phyloP scores from a whole-genome alignment of 75 land plant genomes.

The Sequoiadendron giganteum region DNA sequence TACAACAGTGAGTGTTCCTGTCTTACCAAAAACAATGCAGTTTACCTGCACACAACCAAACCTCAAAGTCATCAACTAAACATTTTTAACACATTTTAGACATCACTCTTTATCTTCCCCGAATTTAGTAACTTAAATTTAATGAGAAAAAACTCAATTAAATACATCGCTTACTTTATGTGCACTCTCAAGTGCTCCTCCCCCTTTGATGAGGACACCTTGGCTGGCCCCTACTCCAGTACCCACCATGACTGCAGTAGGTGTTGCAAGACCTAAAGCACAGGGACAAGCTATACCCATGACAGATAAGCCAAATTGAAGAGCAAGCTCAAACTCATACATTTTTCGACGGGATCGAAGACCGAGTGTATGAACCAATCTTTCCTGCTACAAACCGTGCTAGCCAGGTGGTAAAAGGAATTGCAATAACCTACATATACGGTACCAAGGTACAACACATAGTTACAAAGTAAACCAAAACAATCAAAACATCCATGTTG shows the following conservation, averaged over 20 bases:
- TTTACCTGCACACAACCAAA: conserved; percentile 42
- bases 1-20: conserved; percentile 90
- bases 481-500: conserved; percentile 97
- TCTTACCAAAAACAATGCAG: conserved; percentile 93
- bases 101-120: not conserved
- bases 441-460: not conserved
- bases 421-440: conserved; percentile 64
- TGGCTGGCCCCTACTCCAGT: conserved; percentile 93
- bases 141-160: not conserved
- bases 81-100: not conserved
- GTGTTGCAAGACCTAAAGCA: conserved; percentile 97
- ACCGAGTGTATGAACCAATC: conserved; percentile 57
- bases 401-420: conserved; percentile 70
- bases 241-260: conserved; percentile 99
- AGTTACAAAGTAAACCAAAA: not conserved
- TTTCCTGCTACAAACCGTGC: conserved; percentile 84
- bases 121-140: not conserved
- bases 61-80: not conserved
- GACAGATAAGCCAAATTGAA: conserved; percentile 92
- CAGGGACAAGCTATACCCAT: conserved; percentile 94
- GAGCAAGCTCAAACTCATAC: conserved; percentile 85
- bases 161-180: conserved; percentile 47
- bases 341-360: conserved; percentile 76
- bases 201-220: conserved; percentile 96
- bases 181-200: conserved; percentile 88